Evolutionary conservation across 768 basidiomycete species (phyloP).

Genomic region (Nidularia pulvinata): DNA sequence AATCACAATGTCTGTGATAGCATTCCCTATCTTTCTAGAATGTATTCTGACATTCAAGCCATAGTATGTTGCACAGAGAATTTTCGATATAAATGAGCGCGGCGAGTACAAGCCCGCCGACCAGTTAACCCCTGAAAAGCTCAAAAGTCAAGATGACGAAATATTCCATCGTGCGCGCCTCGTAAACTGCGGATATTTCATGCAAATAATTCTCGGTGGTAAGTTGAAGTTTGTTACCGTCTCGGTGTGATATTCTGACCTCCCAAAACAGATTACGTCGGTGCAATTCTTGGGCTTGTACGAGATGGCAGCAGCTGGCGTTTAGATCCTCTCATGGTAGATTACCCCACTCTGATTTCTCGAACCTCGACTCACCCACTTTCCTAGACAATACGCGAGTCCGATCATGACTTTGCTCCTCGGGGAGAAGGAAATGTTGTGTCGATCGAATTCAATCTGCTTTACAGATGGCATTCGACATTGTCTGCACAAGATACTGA

Average conservation of each 20-base stretch:
- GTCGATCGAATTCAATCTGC: constrained; percentile 74
- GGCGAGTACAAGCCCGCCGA: constrained; percentile 36
- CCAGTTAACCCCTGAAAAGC: constrained; percentile 15
- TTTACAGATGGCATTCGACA: constrained; percentile 69
- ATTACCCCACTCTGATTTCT: constrained; percentile 3
- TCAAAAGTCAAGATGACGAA: constrained; percentile 64
- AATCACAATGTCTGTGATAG: constrained; percentile 66
- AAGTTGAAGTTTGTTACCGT: not conserved
- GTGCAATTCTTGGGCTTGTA: constrained; percentile 70
- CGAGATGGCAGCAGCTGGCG: constrained; percentile 66
- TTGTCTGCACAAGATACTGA: constrained; percentile 51
- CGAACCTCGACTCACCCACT: not conserved
- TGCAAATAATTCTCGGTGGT: constrained; percentile 67
- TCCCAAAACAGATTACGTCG: constrained; percentile 58
- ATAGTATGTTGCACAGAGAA: constrained; percentile 69
- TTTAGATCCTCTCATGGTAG: constrained; percentile 64
- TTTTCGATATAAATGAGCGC: constrained; percentile 69
- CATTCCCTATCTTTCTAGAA: not conserved
- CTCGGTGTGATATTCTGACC: not conserved
- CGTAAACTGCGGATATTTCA: constrained; percentile 73
- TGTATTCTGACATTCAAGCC: not conserved
- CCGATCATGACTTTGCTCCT: constrained; percentile 50
- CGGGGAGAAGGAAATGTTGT: constrained; percentile 76
- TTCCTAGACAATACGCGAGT: constrained; percentile 46
- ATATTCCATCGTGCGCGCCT: constrained; percentile 74